Conservation (phyloP, 352 stramenopile genomes). For the Globisporangium cylindrosporum region DNA sequence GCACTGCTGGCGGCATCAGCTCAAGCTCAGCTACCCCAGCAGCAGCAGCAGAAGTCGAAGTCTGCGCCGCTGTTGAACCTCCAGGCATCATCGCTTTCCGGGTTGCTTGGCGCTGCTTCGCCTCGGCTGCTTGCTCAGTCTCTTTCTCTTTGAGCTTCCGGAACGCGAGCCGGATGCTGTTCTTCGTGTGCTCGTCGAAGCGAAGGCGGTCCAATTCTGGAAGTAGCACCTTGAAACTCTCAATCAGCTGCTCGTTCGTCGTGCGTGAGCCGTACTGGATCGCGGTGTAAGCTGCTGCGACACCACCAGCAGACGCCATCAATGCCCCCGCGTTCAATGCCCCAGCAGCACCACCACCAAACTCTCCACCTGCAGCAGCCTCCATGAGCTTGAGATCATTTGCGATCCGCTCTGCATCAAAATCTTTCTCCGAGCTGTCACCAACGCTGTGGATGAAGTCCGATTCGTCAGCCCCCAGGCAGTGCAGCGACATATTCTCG, state of each 20-base stretch:
- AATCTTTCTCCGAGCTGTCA: not conserved
- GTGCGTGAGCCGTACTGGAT: constrained; percentile 18
- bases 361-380: not conserved
- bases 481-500: constrained; percentile 43
- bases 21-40: not conserved
- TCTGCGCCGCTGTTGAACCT: not conserved
- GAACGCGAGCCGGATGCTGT: constrained; percentile 51
- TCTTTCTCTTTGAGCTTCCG: constrained; percentile 40
- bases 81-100: constrained; percentile 10
- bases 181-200: constrained; percentile 59
- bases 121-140: constrained; percentile 3
- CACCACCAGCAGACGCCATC: not conserved
- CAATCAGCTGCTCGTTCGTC: constrained; percentile 47
- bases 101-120: constrained; percentile 13
- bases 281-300: not conserved
- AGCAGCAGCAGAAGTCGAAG: not conserved
- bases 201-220: constrained; percentile 49
- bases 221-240: constrained; percentile 45
- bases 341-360: not conserved
- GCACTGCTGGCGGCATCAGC: not conserved
- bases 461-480: constrained; percentile 35
- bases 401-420: not conserved
- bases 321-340: not conserved
- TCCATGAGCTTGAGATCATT: constrained; percentile 1
- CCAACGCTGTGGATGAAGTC: constrained; percentile 37